These are phyloP conservation scores for Arbutus unedo DNA, from an alignment of 148 eudicot species.

Conservation along the genomic window DNA sequence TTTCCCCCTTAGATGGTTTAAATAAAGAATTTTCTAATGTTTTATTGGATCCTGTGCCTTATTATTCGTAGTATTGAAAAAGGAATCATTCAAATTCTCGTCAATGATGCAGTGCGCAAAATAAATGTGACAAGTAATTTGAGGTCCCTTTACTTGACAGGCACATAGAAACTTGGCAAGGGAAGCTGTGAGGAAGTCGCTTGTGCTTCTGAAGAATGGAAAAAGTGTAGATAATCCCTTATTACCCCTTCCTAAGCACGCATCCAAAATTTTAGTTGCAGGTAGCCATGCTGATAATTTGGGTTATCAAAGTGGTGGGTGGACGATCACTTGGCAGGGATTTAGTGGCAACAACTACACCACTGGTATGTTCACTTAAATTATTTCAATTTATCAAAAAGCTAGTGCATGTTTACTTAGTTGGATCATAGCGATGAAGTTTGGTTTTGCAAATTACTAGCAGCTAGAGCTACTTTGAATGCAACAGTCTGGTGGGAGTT, in stretches of 20 bases:
- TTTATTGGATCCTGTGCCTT: no score
- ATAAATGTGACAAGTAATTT: not conserved
- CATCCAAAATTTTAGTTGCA: constrained; percentile 60
- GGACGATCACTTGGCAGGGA: constrained; percentile 95
- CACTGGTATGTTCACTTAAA: constrained; percentile 40
- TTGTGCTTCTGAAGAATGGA: constrained; percentile 83
- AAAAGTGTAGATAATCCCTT: constrained; percentile 41
- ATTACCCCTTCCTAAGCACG: constrained; percentile 67
- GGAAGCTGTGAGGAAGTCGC: constrained; percentile 92
- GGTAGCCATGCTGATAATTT: constrained; percentile 87
- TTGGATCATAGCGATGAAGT: not conserved
- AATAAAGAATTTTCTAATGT: not conserved
- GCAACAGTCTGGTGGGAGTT: not conserved
- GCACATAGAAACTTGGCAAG: constrained; percentile 82
- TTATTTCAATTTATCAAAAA: not conserved
- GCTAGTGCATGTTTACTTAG: not conserved
- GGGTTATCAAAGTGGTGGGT: constrained; percentile 96
- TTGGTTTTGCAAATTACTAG: not conserved
- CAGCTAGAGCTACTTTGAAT: not conserved
- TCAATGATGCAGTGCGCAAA: not conserved
- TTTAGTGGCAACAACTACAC: constrained; percentile 72
- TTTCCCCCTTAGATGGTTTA: not conserved
- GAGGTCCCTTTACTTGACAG: constrained; percentile 29
- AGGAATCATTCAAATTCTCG: no score
- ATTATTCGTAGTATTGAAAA: not conserved